These are phyloP conservation scores for Pinus albicaulis DNA, from an alignment of 75 land plant species.

Conservation along the genomic window DNA sequence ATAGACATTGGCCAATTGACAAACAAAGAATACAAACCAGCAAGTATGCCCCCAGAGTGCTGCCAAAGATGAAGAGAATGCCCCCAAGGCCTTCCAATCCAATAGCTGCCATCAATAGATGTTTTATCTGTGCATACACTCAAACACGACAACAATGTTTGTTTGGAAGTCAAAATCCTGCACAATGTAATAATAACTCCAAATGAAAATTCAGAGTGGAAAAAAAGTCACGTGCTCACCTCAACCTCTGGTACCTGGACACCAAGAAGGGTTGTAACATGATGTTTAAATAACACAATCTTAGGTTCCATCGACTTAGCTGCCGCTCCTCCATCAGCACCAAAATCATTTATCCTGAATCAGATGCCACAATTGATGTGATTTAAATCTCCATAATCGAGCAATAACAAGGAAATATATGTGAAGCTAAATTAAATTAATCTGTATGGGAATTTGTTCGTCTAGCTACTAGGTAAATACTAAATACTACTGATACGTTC, in stretches of 20 bases:
- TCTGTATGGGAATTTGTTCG: too few species aligned
- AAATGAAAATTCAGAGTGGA: not conserved
- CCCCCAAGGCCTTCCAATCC: constrained; percentile 57
- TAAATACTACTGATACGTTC: too few species aligned
- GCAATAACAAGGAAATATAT: too few species aligned
- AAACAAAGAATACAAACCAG: constrained; percentile 38
- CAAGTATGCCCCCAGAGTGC: constrained; percentile 57
- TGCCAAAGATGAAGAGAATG: constrained; percentile 64
- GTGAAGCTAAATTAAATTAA: not conserved
- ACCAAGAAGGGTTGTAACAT: constrained; percentile 35
- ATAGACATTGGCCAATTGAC: not conserved
- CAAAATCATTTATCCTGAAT: constrained; percentile 65
- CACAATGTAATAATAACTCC: not conserved
- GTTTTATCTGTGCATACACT: constrained; percentile 30
- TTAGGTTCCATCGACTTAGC: constrained; percentile 50
- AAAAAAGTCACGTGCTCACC: constrained; percentile 13
- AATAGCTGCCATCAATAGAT: constrained; percentile 40
- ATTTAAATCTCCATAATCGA: not conserved
- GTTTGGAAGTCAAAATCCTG: not conserved
- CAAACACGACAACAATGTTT: not conserved
- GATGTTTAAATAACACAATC: constrained; percentile 33
- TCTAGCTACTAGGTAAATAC: not conserved
- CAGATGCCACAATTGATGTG: not conserved
- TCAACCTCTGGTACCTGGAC: constrained; percentile 47
- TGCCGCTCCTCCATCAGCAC: constrained; percentile 66